Conservation (phyloP, 192 early-diverging fungal genomes). For the Gaertneriomyces sp. region DNA sequence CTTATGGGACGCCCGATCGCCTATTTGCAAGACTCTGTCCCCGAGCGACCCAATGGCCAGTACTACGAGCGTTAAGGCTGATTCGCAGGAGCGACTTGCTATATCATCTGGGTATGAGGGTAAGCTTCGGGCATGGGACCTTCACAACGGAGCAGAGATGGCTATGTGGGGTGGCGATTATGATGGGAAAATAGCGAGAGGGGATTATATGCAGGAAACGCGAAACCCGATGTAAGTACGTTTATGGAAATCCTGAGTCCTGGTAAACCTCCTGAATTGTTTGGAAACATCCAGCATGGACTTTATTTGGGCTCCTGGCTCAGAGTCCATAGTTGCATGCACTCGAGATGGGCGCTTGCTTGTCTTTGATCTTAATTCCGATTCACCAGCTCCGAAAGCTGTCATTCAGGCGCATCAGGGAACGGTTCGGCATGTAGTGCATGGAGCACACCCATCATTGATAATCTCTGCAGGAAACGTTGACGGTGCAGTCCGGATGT, state of each 20-base stretch:
- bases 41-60: conserved; percentile 10
- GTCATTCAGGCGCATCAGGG: conserved; percentile 24
- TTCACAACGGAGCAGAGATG: neutral
- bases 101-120: conserved; percentile 23
- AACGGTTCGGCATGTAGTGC: conserved; percentile 10
- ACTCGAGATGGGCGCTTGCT: conserved; percentile 20
- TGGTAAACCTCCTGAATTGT: neutral
- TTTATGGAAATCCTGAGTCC: neutral
- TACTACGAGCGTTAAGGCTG: conserved; percentile 12
- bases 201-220: conserved; percentile 29
- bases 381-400: neutral
- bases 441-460: neutral
- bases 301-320: too few relatives aligned
- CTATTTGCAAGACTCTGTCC: neutral
- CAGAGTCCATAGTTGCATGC: neutral
- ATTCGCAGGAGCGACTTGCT: neutral
- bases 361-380: neutral
- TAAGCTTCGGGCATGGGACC: conserved; percentile 7
- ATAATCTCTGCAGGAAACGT: conserved; percentile 25
- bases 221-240: conserved; percentile 11
- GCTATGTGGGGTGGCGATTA: conserved; percentile 21
- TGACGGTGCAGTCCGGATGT: conserved; percentile 22
- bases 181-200: conserved; percentile 19
- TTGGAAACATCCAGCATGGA: too few relatives aligned
- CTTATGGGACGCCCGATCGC: conserved; percentile 17